These are phyloP conservation scores for Talaromyces sp. DNA, from an alignment of 2,329 filamentous ascomycete genomes.

Conservation along the genomic window DNA sequence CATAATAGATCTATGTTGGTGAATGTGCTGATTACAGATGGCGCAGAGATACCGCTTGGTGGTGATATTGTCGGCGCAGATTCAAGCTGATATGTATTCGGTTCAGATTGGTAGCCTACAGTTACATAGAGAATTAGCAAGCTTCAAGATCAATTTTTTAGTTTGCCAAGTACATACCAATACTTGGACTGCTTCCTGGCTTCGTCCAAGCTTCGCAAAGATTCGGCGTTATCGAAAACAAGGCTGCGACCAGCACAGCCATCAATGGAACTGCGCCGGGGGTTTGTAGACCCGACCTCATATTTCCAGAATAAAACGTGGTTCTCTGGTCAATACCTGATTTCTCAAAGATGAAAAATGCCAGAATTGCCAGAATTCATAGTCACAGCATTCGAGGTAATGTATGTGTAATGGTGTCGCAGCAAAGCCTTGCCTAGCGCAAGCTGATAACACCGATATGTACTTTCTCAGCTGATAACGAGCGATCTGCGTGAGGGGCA, in stretches of 20 bases:
- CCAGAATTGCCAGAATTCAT: background rate
- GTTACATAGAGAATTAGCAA: background rate
- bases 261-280: conserved; percentile 16
- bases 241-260: conserved; percentile 12
- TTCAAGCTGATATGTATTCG: background rate
- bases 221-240: conserved; percentile 14
- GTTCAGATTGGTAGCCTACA: background rate
- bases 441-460: background rate
- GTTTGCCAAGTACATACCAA: background rate
- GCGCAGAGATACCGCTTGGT: background rate
- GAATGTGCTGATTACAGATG: background rate
- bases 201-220: conserved; percentile 15
- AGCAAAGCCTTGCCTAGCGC: background rate
- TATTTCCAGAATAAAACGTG: background rate
- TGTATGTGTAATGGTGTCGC: background rate
- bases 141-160: too few relatives aligned
- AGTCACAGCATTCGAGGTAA: background rate
- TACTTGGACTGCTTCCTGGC: background rate
- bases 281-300: conserved; percentile 14
- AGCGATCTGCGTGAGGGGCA: background rate
- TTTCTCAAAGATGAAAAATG: background rate
- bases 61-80: background rate
- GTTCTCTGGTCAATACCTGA: background rate
- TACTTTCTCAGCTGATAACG: background rate
- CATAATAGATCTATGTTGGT: conserved; percentile 10